Conservation (phyloP, 2,329 filamentous ascomycete species). For the Fusarium solani-melongenae region DNA sequence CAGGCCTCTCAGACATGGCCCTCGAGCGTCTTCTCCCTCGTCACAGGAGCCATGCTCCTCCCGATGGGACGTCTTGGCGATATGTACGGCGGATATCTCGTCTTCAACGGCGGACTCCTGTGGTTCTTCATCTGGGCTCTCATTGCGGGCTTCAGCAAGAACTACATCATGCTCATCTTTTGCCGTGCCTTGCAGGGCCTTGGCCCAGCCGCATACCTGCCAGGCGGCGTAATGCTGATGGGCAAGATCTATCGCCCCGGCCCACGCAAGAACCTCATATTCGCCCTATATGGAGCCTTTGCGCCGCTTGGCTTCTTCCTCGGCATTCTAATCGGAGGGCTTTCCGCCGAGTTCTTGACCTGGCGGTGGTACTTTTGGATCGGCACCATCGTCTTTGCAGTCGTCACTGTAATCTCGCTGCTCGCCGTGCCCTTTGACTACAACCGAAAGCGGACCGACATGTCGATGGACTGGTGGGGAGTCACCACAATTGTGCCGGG, state of each 20-base stretch:
- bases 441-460: conserved; percentile 32
- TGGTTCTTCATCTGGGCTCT: conserved; percentile 79
- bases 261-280: conserved; percentile 76
- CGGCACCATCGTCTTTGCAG: conserved; percentile 57
- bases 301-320: conserved; percentile 69
- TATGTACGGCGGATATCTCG: conserved; percentile 69
- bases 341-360: conserved; percentile 67
- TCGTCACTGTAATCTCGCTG: conserved; percentile 60
- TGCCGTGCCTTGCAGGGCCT: conserved; percentile 81
- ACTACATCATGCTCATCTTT: conserved; percentile 76
- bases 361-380: conserved; percentile 81
- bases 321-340: conserved; percentile 75
- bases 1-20: conserved; percentile 71
- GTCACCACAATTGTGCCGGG: conserved; percentile 64
- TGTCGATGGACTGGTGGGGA: conserved; percentile 72
- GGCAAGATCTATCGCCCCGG: conserved; percentile 76
- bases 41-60: conserved; percentile 68
- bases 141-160: conserved; percentile 75
- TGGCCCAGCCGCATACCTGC: conserved; percentile 77
- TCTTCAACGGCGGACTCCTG: conserved; percentile 68
- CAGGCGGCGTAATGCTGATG: conserved; percentile 76
- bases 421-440: conserved; percentile 52
- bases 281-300: conserved; percentile 67
- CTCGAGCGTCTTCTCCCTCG: conserved; percentile 69
- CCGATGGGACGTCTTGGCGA: conserved; percentile 71